Percentiles rank a stretch among this genome's conserved stretches.
These are phyloP conservation scores for Ascochyta clinopodiicola DNA, from an alignment of 2,329 filamentous ascomycete genomes.

Conservation along the genomic window DNA sequence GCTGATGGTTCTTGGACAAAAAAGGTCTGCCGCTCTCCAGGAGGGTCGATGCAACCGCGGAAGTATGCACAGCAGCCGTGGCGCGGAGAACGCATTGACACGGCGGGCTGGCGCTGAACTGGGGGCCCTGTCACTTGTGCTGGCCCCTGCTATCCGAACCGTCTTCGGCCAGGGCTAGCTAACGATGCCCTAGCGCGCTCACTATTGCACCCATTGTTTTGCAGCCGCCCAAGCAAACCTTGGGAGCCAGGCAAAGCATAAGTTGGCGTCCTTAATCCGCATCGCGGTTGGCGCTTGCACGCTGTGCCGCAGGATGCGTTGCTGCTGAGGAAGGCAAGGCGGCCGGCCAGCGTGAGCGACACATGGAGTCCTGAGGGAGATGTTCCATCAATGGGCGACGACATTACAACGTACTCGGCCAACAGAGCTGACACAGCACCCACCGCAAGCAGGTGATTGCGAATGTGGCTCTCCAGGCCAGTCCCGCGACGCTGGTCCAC, in stretches of 20 bases:
- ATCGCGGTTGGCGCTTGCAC: constrained; percentile 23
- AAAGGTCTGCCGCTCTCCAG: constrained; percentile 37
- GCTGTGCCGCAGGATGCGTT: constrained; percentile 14
- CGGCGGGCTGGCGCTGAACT: constrained; percentile 23
- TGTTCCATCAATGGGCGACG: constrained; percentile 6
- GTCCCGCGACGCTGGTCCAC: constrained; percentile 40
- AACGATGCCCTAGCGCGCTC: constrained; percentile 27
- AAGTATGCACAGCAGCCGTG: constrained; percentile 41
- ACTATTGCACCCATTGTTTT: constrained; percentile 37
- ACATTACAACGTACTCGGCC: not conserved
- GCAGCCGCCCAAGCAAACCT: constrained; percentile 33
- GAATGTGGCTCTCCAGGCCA: constrained; percentile 42
- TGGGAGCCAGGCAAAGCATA: constrained; percentile 30
- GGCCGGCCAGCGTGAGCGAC: constrained; percentile 7
- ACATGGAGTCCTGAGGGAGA: not conserved
- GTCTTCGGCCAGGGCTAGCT: constrained; percentile 32
- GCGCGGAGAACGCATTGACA: constrained; percentile 37
- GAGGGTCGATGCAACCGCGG: constrained; percentile 45
- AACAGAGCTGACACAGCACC: constrained; percentile 18
- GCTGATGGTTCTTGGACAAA: constrained; percentile 50
- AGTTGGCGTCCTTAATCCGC: constrained; percentile 25
- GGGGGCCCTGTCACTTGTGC: constrained; percentile 34
- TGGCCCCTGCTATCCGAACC: constrained; percentile 38
- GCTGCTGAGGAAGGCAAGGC: constrained; percentile 19
- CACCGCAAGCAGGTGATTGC: constrained; percentile 28